Conservation (phyloP, 805 yeast genomes). For the Cyberlindnera galapagoensis region DNA sequence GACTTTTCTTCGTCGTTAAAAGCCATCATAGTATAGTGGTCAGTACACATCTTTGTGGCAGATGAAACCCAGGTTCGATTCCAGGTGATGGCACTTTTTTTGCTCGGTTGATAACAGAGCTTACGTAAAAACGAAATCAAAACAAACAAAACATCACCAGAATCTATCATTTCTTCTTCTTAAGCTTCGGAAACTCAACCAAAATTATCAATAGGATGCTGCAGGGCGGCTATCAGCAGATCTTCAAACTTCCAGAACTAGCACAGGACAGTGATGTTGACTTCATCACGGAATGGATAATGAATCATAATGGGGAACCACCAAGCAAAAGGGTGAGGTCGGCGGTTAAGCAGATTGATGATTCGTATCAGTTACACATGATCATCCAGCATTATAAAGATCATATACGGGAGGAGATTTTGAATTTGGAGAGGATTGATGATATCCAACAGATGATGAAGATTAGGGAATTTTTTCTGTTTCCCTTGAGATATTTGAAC, state of each 20-base stretch:
- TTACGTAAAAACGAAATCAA: too few relatives aligned
- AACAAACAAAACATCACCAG: too few relatives aligned
- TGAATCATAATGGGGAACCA: conserved; percentile 17
- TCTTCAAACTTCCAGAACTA: conserved; percentile 15
- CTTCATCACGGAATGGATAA: conserved; percentile 19
- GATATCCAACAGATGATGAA: conserved; percentile 7
- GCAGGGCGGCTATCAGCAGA: too few relatives aligned
- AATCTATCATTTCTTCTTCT: too few relatives aligned
- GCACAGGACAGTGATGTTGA: conserved; percentile 19
- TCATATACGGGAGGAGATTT: conserved; percentile 15
- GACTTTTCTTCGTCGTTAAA: too few relatives aligned
- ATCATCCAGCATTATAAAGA: conserved; percentile 12
- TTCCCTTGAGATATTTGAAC: conserved; percentile 14
- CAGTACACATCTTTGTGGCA: conserved; percentile 70
- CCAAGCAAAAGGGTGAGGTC: conserved; percentile 19
- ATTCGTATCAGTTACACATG: background rate
- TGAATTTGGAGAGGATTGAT: conserved; percentile 1
- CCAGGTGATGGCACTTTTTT: too few relatives aligned
- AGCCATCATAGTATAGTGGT: conserved; percentile 65
- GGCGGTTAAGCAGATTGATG: conserved; percentile 15
- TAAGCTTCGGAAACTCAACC: too few relatives aligned
- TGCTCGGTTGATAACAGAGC: too few relatives aligned
- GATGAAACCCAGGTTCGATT: conserved; percentile 70
- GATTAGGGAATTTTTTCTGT: conserved; percentile 17
- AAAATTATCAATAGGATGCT: too few relatives aligned